phyloP scores from a whole-genome alignment of 768 basidiomycete species.

The Lentinula aciculospora region DNA sequence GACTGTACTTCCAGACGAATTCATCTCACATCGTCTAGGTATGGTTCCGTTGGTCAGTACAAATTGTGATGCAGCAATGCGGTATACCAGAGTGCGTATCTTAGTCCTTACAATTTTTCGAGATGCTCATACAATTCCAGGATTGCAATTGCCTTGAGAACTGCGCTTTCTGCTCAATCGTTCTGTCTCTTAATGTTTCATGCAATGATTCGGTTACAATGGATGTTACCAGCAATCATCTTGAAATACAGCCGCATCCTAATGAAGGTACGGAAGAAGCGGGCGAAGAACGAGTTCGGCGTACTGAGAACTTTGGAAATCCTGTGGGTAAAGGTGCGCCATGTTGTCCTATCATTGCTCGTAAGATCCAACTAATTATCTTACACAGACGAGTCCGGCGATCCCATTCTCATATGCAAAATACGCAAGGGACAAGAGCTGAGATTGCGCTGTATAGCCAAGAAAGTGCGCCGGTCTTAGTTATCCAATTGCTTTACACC shows the following conservation, averaged over 20 bases:
- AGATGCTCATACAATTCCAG: conserved; percentile 31
- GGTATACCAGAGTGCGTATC: conserved; percentile 60
- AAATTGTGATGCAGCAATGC: conserved; percentile 85
- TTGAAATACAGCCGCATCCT: conserved; percentile 53
- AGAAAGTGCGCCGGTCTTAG: conserved; percentile 57
- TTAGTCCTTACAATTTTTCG: background rate
- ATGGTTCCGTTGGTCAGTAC: conserved; percentile 87
- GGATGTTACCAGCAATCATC: conserved; percentile 81
- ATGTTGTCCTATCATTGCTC: conserved; percentile 6
- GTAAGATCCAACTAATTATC: background rate
- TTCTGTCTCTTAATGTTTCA: conserved; percentile 68
- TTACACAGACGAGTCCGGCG: conserved; percentile 48
- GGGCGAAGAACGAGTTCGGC: conserved; percentile 72
- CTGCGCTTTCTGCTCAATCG: conserved; percentile 84
- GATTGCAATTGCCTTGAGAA: conserved; percentile 87
- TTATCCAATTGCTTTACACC: background rate
- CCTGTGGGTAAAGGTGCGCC: conserved; percentile 80
- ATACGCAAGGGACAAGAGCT: conserved; percentile 93
- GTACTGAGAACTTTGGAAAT: conserved; percentile 69
- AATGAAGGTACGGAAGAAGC: conserved; percentile 27
- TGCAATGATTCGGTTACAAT: conserved; percentile 72
- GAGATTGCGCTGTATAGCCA: conserved; percentile 78
- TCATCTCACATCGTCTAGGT: conserved; percentile 92
- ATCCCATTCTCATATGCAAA: conserved; percentile 84
- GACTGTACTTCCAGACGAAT: conserved; percentile 93